Base-by-base conservation (phyloP, 768 basidiomycete species). In the Collybia sp. region DNA sequence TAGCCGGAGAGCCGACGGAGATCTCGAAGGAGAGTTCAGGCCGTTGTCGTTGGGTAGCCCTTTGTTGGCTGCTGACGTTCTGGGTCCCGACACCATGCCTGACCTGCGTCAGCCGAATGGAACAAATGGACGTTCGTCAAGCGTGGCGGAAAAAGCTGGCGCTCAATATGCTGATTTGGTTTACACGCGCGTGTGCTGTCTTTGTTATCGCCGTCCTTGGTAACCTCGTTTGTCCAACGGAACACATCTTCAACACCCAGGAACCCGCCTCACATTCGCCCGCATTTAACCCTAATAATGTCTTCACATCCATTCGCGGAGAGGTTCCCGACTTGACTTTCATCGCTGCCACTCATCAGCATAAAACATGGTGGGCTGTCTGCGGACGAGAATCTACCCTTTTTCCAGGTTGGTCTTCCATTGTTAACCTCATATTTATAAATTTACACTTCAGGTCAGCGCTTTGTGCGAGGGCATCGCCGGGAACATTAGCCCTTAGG, bases 131-230 rank as follows among this genome's bases (percentile, higher is more conserved):
- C 56, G 76, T 99, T 18, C 81, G 88, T 18, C 93, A 97, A 64
- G 96, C 96, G 1, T 99, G 96, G 96, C 73, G 95, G 48, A 96
- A 98, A 67, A 98, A 99, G 65, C 73, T 97, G 1, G 90, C 92
- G n/a, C n/a, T n/a, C n/a, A n/a, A n/a, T n/a, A n/a, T n/a, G n/a
- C n/a, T n/a, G n/a, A n/a, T n/a, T n/a, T n/a, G n/a, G n/a, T n/a
- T n/a, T n/a, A n/a, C n/a, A n/a, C n/a, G n/a, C n/a, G n/a, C n/a
- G n/a, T n/a, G n/a, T n/a, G n/a, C n/a, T n/a, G n/a, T n/a, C n/a
- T n/a, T n/a, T n/a, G n/a, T n/a, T n/a, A n/a, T n/a, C 58, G 91
- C 90, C 9, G 64, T 94, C 19, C 73, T 98, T 20, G 92, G 91
- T 10, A 63, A 76, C 44, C 64, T 99, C 48, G 96, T 99, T 63